Base-by-base conservation (phyloP, 1,284 basidiomycete genomes). In the Cutaneotrichosporon sp. region DNA sequence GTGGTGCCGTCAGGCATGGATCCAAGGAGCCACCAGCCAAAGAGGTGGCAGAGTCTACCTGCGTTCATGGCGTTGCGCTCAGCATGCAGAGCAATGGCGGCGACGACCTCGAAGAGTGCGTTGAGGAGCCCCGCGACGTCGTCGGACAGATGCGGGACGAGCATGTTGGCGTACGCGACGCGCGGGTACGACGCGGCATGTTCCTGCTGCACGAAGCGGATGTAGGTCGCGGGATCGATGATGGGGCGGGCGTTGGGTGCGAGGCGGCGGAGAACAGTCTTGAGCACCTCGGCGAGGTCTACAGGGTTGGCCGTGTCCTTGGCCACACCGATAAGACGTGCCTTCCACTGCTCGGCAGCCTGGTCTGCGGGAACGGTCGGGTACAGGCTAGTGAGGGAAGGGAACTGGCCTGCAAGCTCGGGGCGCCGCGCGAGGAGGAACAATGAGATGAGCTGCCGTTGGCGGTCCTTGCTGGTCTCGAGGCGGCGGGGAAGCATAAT, bases 21-120 rank as follows among this genome's bases (percentile, higher is more conserved):
- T 20, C 65, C 64, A 18, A 55, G 58, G 8, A 66, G 51, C 69
- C 68, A 73, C 65, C 65, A 71, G 5, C 69, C 70, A 12, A 69
- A 57, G 14, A 69, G 51, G 30, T 64, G 55, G 36, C 60, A 60
- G 5, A 70, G 42, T 23, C 56, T 59, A 4, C 65, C 65, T 10
- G 61, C 65, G 15, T 60, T 55, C 61, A 69, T 64, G 2, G 55
- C 52, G 41, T 68, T 69, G 12, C 48, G 51, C 23, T 71, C 67
- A 8, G 61, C 51, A 42, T 65, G 61, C n/a, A 63, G 51, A 2
- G 62, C 64, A 15, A 73, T 60, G 1, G 59, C 64, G 22, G 62
- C 61, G 50, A 61, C 64, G 10, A 68, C 56, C 35, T 70, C 66
- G 44, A 73, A 67, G 4, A 73, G 52, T 33, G 67, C 64, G 13